Evolutionary conservation across 352 stramenopile species (phyloP).

Genomic region (Globisporangium echinulatum): DNA sequence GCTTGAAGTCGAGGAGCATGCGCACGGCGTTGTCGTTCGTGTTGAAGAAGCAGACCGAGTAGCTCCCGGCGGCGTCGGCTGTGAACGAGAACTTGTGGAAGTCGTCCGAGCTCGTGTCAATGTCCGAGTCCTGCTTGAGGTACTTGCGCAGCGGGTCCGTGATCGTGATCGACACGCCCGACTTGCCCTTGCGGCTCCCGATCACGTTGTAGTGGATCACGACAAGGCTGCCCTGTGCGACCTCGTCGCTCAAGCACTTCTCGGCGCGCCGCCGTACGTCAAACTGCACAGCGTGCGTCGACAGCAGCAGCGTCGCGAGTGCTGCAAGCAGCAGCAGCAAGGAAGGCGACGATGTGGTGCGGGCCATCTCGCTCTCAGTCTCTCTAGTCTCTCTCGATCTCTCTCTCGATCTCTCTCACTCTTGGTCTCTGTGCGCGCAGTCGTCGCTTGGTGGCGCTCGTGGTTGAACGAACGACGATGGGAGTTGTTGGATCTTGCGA

Average conservation of each 20-base stretch:
- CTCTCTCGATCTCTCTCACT: no score
- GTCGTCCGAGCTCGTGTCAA: slow-evolving; percentile 75
- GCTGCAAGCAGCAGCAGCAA: slow-evolving; percentile 27
- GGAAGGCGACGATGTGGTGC: not conserved
- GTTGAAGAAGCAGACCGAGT: slow-evolving; percentile 82
- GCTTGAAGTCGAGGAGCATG: slow-evolving; percentile 84
- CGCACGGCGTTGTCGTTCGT: slow-evolving; percentile 62
- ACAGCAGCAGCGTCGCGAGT: slow-evolving; percentile 10
- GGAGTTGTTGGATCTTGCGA: slow-evolving; percentile 1
- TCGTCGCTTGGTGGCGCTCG: no score
- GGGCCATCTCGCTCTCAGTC: not conserved
- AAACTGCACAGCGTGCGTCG: slow-evolving; percentile 58
- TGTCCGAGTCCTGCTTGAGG: slow-evolving; percentile 80
- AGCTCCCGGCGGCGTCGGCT: slow-evolving; percentile 56
- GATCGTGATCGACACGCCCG: slow-evolving; percentile 62
- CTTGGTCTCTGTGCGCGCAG: not conserved
- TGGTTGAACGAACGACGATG: not conserved
- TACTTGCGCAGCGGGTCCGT: slow-evolving; percentile 71
- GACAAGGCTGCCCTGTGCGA: slow-evolving; percentile 68
- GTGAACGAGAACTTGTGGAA: slow-evolving; percentile 84
- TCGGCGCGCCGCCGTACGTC: slow-evolving; percentile 57
- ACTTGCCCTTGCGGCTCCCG: slow-evolving; percentile 51
- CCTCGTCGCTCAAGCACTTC: slow-evolving; percentile 84
- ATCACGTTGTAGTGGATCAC: slow-evolving; percentile 84
- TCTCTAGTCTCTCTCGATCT: not conserved